Evolutionary conservation across 176 grass and related monocot species (phyloP).

Genomic region (Aegilops umbellulata): DNA sequence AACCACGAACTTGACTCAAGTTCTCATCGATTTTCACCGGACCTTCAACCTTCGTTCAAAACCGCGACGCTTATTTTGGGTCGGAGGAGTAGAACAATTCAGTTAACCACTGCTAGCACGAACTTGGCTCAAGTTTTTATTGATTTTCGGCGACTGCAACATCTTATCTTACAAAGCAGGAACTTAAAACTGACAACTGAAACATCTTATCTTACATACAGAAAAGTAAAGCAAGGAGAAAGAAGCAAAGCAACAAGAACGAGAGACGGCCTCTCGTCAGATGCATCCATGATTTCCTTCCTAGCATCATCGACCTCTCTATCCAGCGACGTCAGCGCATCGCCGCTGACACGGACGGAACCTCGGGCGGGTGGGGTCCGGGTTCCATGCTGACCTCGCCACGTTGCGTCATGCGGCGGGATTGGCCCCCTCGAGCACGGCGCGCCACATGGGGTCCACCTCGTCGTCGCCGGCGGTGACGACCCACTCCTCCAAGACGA

Average conservation of each 20-base stretch:
- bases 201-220: neutral
- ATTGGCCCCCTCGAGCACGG: slow-evolving; percentile 28
- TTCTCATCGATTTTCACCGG: too few relatives aligned
- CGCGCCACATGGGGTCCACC: slow-evolving; percentile 68
- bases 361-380: neutral
- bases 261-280: neutral
- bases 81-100: too few relatives aligned
- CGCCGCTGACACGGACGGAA: neutral
- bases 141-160: too few relatives aligned
- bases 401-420: slow-evolving; percentile 32
- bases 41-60: too few relatives aligned
- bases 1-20: too few relatives aligned
- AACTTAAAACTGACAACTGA: neutral
- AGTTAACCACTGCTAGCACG: too few relatives aligned
- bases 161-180: too few relatives aligned
- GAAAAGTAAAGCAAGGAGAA: neutral
- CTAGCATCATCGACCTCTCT: neutral
- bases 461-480: slow-evolving; percentile 36
- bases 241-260: slow-evolving; percentile 6
- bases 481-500: slow-evolving; percentile 48
- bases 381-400: neutral
- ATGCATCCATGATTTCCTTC: neutral
- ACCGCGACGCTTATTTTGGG: too few relatives aligned
- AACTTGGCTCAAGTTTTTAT: too few relatives aligned
- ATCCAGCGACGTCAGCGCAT: neutral